Evolutionary conservation across 257 asterid genomes (phyloP), one percentile per base, ranked within the genome.

Genomic region (Forsythia viridissima): DNA sequence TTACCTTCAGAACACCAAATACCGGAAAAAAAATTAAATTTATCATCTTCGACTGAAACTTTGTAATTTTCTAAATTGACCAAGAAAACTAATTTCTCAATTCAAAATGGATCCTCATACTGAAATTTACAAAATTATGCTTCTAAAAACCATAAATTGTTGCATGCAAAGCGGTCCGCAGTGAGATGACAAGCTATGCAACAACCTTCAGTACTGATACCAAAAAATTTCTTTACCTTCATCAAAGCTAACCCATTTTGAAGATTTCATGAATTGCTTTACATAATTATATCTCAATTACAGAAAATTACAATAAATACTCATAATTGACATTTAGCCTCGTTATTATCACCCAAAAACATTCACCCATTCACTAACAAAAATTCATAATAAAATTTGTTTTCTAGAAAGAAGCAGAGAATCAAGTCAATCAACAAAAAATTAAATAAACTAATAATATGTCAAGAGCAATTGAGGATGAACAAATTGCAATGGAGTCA

Each of bases 1-100:
- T 89, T 38, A 91, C 90, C 96, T 91, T 76, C 82, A 77, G 39
- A 55, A 78, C 63, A 52, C 21, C 63, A 15, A 15, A 52, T 52
- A 52, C 52, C 74, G 78, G 10, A 46, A 61, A 43, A 75, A 44
- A 5, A 73, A 80, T 20, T 41, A 37, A 20, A 74, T 71, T 66
- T 36, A n/a, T 76, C 83, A 75, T 30, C 46, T 76, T 52, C 73
- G 42, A 63, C 59, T n/a, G 38, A 48, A 61, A 13, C 37, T 36
- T 6, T 36, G 57, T n/a, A 76, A 48, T 81, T 65, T 74, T 40
- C 61, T 37, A n/a, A 48, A 11, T 20, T 4, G 12, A 34, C 34
- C 4, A 18, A 36, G 39, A 70, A 55, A 20, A 55, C 20, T 38
- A 69, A 68, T 77, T 42, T 39, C 24, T 5, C 8, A 3, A 70